A percentile compares a stretch with the other conserved stretches of the same genome.
Evolutionary conservation across 768 basidiomycete species (phyloP).

Genomic region (Phlegmacium glaucopus): DNA sequence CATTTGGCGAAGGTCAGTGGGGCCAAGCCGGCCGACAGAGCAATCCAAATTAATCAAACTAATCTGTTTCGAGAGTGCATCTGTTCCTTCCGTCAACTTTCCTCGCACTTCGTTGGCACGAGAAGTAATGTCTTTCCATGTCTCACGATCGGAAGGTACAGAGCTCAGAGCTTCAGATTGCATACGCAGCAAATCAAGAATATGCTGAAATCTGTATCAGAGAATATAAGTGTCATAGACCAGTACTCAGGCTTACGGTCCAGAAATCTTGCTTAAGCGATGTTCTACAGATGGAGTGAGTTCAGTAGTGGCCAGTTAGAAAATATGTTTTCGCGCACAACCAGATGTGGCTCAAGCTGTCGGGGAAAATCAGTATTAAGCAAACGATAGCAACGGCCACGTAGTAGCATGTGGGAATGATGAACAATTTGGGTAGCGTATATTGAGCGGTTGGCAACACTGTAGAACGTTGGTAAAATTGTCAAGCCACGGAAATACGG

Average conservation of each 20-base stretch:
- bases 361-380: constrained; percentile 39
- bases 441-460: constrained; percentile 39
- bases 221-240: background rate
- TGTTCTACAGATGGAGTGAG: constrained; percentile 16
- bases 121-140: constrained; percentile 27
- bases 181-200: constrained; percentile 27
- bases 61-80: constrained; percentile 32
- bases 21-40: constrained; percentile 40
- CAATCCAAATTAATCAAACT: constrained; percentile 38
- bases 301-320: background rate
- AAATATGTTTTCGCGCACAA: constrained; percentile 19
- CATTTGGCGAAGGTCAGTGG: constrained; percentile 36
- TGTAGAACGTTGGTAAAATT: constrained; percentile 10
- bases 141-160: constrained; percentile 30
- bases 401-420: constrained; percentile 38
- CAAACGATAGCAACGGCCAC: constrained; percentile 36
- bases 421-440: constrained; percentile 35
- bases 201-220: constrained; percentile 22
- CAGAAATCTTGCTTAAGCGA: constrained; percentile 26
- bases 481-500: background rate
- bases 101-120: constrained; percentile 23
- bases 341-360: constrained; percentile 42
- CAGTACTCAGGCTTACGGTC: constrained; percentile 17
- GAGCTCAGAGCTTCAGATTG: constrained; percentile 30
- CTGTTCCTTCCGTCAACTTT: constrained; percentile 26